Conservation (phyloP, 2,329 filamentous ascomycete genomes). For the Venturiaceae sp. region DNA sequence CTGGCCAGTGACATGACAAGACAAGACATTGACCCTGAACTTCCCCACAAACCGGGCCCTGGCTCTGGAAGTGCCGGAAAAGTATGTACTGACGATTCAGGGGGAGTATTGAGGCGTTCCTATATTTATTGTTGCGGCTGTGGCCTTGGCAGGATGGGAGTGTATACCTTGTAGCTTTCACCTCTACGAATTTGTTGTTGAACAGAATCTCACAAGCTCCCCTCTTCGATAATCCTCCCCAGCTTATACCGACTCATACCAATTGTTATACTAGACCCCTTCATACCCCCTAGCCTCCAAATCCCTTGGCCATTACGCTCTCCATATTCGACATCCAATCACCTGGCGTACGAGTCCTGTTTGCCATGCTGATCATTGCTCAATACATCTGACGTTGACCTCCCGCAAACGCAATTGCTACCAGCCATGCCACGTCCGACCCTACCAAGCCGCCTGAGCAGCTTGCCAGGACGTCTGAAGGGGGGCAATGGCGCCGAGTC, state of each 20-base stretch:
- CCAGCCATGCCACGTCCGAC: constrained; percentile 3
- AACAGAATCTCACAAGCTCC: background rate
- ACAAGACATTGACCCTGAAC: too few species aligned
- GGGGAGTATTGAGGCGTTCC: background rate
- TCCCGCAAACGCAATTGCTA: background rate
- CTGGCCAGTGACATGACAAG: too few species aligned
- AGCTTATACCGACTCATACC: too few species aligned
- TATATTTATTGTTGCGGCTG: background rate
- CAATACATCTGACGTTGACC: background rate
- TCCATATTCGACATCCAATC: too few species aligned
- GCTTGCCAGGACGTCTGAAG: constrained; percentile 5
- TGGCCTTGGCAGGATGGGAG: background rate
- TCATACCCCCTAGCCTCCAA: too few species aligned
- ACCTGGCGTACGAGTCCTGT: background rate
- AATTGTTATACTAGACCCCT: too few species aligned
- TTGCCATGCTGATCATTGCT: background rate
- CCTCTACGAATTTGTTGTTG: background rate
- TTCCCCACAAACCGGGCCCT: background rate
- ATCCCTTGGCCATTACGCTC: background rate
- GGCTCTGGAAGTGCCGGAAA: background rate
- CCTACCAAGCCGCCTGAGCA: constrained; percentile 2
- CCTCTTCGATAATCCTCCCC: background rate
- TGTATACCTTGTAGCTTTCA: background rate
- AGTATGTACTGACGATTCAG: background rate
- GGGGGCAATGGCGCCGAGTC: background rate